These are phyloP conservation scores for Rhodomyrtus psidioides DNA, from an alignment of 441 rosid genomes.

Conservation along the genomic window DNA sequence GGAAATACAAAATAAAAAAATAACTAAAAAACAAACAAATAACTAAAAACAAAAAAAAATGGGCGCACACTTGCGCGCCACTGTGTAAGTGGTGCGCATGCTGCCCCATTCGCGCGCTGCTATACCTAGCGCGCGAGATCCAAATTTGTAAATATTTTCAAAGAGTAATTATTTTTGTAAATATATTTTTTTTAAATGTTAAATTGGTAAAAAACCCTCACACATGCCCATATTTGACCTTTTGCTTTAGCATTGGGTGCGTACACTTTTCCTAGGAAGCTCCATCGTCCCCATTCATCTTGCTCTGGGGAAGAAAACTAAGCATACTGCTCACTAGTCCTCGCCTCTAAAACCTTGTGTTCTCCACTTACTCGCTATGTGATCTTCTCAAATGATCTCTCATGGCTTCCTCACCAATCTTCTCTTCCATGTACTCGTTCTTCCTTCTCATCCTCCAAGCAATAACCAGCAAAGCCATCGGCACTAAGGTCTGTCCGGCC, in stretches of 20 bases:
- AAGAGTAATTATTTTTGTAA: no score
- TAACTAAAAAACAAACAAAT: no score
- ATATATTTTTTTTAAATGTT: no score
- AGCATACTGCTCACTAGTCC: neutral
- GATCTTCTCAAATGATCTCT: neutral
- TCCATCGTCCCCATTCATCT: neutral
- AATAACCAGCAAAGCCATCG: neutral
- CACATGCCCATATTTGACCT: neutral
- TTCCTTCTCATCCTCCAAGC: neutral
- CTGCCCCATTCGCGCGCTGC: no score
- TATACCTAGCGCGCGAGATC: no score
- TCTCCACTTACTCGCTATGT: neutral
- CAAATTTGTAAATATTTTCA: no score
- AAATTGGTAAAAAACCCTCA: no score
- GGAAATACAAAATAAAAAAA: no score
- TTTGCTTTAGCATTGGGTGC: neutral
- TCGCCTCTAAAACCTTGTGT: neutral
- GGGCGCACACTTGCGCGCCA: no score
- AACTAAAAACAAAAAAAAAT: no score
- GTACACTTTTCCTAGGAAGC: neutral
- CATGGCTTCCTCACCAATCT: neutral
- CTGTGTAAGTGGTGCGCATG: no score
- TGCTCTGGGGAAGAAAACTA: neutral
- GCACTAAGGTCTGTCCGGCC: neutral
- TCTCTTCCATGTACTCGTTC: neutral